Conservation (phyloP, 2,329 filamentous ascomycete species). For the Cryphonectria carpinicola region DNA sequence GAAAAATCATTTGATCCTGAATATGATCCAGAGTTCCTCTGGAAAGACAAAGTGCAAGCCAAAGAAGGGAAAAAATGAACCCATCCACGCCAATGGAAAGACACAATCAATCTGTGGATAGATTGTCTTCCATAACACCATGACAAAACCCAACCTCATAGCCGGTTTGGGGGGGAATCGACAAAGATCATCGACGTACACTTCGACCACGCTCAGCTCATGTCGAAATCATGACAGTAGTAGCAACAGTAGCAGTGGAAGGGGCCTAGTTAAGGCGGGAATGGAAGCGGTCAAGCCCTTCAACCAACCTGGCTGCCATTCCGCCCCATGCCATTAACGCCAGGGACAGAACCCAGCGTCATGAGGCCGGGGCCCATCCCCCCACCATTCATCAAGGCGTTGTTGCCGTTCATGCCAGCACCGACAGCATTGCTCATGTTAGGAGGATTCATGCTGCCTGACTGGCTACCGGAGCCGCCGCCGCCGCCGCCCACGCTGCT, state of each 20-base stretch:
- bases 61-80: not conserved
- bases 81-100: not conserved
- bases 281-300: not conserved
- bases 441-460: conserved; percentile 3
- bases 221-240: not conserved
- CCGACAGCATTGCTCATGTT: conserved; percentile 1
- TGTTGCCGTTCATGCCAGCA: conserved; percentile 9
- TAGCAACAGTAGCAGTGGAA: not conserved
- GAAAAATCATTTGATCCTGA: not conserved
- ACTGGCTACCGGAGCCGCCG: conserved; percentile 21
- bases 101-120: not conserved
- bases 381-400: conserved; percentile 17
- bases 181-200: not conserved
- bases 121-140: not conserved
- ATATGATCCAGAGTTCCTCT: not conserved
- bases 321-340: conserved; percentile 20
- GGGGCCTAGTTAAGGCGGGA: too few species aligned
- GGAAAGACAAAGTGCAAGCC: not conserved
- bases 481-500: not conserved
- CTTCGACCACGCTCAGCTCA: not conserved
- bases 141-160: not conserved
- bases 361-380: conserved; percentile 17
- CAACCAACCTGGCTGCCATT: conserved; percentile 27
- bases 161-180: too few species aligned
- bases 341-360: conserved; percentile 21